Percentiles rank a stretch among this genome's conserved stretches.
These are phyloP conservation scores for Amanita inopinata DNA, from an alignment of 768 basidiomycete species.

Conservation along the genomic window DNA sequence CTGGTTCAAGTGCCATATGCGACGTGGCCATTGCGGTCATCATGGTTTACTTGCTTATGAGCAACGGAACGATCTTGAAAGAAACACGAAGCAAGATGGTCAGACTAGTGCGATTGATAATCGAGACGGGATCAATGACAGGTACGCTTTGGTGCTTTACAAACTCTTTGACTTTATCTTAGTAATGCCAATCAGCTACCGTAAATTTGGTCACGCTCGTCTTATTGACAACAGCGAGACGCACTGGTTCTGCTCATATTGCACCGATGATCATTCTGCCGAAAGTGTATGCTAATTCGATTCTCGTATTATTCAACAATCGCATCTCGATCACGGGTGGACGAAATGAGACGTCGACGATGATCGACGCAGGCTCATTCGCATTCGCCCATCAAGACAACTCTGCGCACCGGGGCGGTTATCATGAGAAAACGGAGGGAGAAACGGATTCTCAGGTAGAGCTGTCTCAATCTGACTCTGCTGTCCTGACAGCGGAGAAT, in stretches of 20 bases:
- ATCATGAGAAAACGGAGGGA: too few species aligned
- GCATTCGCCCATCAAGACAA: not conserved
- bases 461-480: too few species aligned
- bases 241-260: slow-evolving; percentile 19
- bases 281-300: slow-evolving; percentile 25
- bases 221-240: slow-evolving; percentile 20
- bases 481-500: too few species aligned
- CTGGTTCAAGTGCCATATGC: slow-evolving; percentile 21
- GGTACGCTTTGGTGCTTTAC: slow-evolving; percentile 12
- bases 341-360: not conserved
- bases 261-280: slow-evolving; percentile 24
- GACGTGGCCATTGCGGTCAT: slow-evolving; percentile 22
- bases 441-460: too few species aligned
- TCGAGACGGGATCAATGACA: slow-evolving; percentile 27
- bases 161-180: not conserved
- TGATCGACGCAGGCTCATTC: not conserved
- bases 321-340: slow-evolving; percentile 17
- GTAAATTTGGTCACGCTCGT: slow-evolving; percentile 21
- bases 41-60: slow-evolving; percentile 21
- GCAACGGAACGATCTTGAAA: slow-evolving; percentile 17
- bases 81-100: slow-evolving; percentile 19
- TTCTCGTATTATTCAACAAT: slow-evolving; percentile 24
- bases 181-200: slow-evolving; percentile 15
- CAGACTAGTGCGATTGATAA: slow-evolving; percentile 22
- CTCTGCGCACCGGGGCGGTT: too few species aligned